phyloP scores from a whole-genome alignment of 352 stramenopile species.

The Aphanomyces invadans region DNA sequence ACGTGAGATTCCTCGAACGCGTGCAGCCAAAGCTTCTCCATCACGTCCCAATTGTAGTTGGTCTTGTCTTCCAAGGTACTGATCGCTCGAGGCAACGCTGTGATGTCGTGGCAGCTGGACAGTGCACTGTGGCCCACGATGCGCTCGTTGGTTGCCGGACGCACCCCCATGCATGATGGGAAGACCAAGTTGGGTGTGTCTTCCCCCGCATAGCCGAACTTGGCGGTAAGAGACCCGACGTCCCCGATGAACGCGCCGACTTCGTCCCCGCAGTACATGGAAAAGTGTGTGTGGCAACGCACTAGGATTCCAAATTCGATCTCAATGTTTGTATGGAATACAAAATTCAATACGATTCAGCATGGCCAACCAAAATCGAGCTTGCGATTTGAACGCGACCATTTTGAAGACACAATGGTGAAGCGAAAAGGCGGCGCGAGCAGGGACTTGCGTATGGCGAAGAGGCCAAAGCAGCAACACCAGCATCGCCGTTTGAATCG shows the following conservation, averaged over 20 bases:
- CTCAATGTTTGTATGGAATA: conserved; percentile 9
- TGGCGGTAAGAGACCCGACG: conserved; percentile 83
- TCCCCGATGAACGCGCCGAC: conserved; percentile 94
- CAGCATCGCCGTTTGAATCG: neutral
- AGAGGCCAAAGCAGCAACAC: conserved; percentile 1
- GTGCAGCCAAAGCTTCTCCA: conserved; percentile 77
- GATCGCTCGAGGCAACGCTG: conserved; percentile 34
- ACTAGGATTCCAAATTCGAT: conserved; percentile 7
- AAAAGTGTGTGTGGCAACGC: neutral
- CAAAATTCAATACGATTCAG: conserved; percentile 1
- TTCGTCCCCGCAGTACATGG: conserved; percentile 96
- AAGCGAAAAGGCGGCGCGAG: neutral
- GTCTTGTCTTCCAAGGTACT: conserved; percentile 46
- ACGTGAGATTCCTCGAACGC: conserved; percentile 67
- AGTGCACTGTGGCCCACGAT: conserved; percentile 6
- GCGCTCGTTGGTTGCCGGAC: conserved; percentile 22
- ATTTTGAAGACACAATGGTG: too few species aligned
- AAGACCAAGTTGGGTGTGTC: conserved; percentile 88
- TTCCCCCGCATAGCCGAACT: conserved; percentile 93
- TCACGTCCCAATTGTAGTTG: conserved; percentile 78
- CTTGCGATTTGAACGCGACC: neutral
- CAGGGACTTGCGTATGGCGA: neutral
- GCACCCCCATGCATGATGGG: conserved; percentile 52
- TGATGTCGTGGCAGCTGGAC: conserved; percentile 23
- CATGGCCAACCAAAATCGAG: conserved; percentile 7